A percentile compares a stretch with the other conserved stretches of the same genome.
Conservation (phyloP, 768 basidiomycete species). For the Artomyces pyxidatus region DNA sequence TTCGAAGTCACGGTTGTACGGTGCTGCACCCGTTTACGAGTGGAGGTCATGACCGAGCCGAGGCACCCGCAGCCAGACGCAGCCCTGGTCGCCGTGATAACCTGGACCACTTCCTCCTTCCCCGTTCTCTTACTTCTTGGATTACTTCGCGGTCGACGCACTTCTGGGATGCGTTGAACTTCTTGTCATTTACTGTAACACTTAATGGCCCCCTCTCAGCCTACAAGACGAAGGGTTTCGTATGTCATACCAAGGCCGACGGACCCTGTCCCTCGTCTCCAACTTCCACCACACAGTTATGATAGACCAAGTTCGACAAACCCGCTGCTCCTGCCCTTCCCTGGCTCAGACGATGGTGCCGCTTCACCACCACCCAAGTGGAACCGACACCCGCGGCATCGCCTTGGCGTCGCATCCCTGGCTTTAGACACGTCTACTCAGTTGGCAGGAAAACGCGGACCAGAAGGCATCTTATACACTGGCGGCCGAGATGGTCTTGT, state of each 20-base stretch:
- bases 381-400: conserved; percentile 40
- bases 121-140: no score
- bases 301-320: conserved; percentile 59
- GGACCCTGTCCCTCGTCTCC: conserved; percentile 53
- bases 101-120: no score
- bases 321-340: conserved; percentile 52
- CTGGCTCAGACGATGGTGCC: neutral
- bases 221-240: conserved; percentile 64
- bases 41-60: no score
- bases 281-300: conserved; percentile 59
- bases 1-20: no score
- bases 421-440: conserved; percentile 80
- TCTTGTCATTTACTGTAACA: neutral
- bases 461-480: conserved; percentile 85
- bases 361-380: neutral
- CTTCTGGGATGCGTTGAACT: neutral
- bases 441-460: conserved; percentile 52
- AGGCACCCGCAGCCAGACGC: no score
- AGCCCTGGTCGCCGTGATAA: no score
- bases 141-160: no score
- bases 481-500: conserved; percentile 86
- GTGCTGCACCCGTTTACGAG: no score
- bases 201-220: conserved; percentile 21
- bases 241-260: conserved; percentile 72
- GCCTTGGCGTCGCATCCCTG: conserved; percentile 80